phyloP scores from a whole-genome alignment of 441 rosid genomes.

The Bocquillonia castaneifolia region DNA sequence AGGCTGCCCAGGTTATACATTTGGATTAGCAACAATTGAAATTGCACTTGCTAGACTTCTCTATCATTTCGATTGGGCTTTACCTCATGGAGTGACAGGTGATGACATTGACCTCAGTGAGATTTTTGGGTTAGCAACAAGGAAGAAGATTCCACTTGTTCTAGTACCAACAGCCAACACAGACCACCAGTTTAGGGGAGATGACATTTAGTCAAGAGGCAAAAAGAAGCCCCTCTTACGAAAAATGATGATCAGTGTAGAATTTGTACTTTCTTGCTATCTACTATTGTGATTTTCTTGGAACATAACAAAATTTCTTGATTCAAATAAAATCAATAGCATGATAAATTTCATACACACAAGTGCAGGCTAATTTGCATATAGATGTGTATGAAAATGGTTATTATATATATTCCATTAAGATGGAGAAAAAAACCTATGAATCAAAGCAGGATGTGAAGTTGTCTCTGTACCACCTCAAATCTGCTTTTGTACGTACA shows the following conservation, averaged over 20 bases:
- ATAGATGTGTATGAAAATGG: not conserved
- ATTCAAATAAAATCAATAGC: conserved; percentile 2
- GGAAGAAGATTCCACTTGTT: conserved; percentile 33
- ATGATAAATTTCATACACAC: not conserved
- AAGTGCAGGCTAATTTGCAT: not conserved
- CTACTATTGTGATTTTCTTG: not conserved
- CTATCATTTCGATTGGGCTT: conserved; percentile 35
- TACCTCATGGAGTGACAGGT: conserved; percentile 23
- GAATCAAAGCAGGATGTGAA: conserved; percentile 24
- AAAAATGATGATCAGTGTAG: not conserved
- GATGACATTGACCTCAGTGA: conserved; percentile 26
- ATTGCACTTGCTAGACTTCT: conserved; percentile 31
- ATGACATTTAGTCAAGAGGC: not conserved
- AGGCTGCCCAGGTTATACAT: conserved; percentile 35
- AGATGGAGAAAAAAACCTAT: conserved; percentile 11
- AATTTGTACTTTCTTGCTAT: not conserved
- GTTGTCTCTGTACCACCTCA: not conserved
- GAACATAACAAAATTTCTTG: not conserved
- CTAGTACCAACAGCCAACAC: conserved; percentile 28
- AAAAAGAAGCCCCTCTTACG: not conserved
- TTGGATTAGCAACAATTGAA: conserved; percentile 27
- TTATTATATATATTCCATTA: conserved; percentile 9
- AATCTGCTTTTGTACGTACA: not conserved
- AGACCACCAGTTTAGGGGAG: conserved; percentile 7
- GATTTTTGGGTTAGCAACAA: conserved; percentile 37